phyloP scores from a whole-genome alignment of 768 basidiomycete genomes.

The Mycena galericulata region DNA sequence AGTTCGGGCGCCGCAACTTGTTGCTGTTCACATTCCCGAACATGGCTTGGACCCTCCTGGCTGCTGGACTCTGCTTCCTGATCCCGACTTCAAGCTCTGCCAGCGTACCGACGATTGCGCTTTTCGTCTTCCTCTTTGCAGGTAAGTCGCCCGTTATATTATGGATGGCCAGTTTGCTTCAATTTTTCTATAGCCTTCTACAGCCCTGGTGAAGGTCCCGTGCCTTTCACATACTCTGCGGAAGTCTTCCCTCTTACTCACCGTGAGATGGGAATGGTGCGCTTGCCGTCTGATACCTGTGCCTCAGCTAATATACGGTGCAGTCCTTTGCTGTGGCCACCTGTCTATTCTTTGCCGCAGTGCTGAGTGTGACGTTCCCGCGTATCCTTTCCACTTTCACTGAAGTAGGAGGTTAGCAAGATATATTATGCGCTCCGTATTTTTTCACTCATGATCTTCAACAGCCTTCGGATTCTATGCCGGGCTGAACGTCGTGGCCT shows the following conservation, averaged over 20 bases:
- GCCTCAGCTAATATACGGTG: not conserved
- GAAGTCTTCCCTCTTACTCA: conserved; percentile 91
- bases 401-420: conserved; percentile 43
- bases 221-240: conserved; percentile 91
- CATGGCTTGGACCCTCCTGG: conserved; percentile 81
- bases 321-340: conserved; percentile 70
- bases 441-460: conserved; percentile 23
- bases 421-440: conserved; percentile 27
- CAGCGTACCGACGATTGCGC: conserved; percentile 54
- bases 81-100: conserved; percentile 52
- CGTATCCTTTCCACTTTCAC: conserved; percentile 61
- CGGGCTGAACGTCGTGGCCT: conserved; percentile 61
- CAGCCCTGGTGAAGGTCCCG: conserved; percentile 90
- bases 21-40: conserved; percentile 84
- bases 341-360: conserved; percentile 63
- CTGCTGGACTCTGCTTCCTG: conserved; percentile 80
- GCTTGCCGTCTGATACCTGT: conserved; percentile 33
- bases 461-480: conserved; percentile 70
- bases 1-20: conserved; percentile 80
- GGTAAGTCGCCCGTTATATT: not conserved
- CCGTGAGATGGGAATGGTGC: conserved; percentile 69
- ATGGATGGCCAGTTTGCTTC: not conserved
- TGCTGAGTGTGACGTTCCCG: conserved; percentile 72
- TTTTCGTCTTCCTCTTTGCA: conserved; percentile 52
- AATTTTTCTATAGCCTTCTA: conserved; percentile 61